phyloP scores from a whole-genome alignment of 148 eudicot species.

The Linanthus parryae region DNA sequence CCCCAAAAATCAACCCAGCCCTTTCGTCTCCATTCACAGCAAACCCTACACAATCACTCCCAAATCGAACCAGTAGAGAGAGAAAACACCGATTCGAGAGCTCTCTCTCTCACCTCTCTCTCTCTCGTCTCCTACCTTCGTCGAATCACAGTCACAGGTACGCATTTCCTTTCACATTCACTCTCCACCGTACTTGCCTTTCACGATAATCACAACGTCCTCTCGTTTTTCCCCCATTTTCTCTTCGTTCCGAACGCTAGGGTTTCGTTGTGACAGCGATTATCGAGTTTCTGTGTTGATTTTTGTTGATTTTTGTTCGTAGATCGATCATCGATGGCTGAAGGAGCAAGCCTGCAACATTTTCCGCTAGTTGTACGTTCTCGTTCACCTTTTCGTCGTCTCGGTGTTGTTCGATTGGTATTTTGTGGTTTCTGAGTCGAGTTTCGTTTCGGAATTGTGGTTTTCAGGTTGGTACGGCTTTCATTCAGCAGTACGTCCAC shows the following conservation, averaged over 20 bases:
- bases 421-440: neutral
- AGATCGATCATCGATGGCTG: too few relatives aligned
- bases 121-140: constrained; percentile 1
- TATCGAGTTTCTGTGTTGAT: too few relatives aligned
- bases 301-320: too few relatives aligned
- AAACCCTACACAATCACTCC: constrained; percentile 9
- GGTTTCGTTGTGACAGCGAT: constrained; percentile 6
- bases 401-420: too few relatives aligned
- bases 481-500: constrained; percentile 43
- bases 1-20: constrained; percentile 15
- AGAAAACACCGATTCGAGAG: neutral
- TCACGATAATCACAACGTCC: neutral
- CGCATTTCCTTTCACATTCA: neutral
- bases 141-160: too few relatives aligned
- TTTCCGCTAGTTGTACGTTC: too few relatives aligned
- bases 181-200: neutral
- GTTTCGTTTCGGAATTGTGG: neutral
- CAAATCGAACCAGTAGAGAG: constrained; percentile 1
- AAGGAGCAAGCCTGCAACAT: too few relatives aligned
- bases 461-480: constrained; percentile 35
- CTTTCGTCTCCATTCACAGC: constrained; percentile 10
- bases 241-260: neutral
- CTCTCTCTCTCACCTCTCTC: constrained; percentile 1
- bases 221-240: neutral
- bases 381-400: too few relatives aligned